These are phyloP conservation scores for Russula sp. DNA, from an alignment of 768 basidiomycete genomes.

Conservation along the genomic window DNA sequence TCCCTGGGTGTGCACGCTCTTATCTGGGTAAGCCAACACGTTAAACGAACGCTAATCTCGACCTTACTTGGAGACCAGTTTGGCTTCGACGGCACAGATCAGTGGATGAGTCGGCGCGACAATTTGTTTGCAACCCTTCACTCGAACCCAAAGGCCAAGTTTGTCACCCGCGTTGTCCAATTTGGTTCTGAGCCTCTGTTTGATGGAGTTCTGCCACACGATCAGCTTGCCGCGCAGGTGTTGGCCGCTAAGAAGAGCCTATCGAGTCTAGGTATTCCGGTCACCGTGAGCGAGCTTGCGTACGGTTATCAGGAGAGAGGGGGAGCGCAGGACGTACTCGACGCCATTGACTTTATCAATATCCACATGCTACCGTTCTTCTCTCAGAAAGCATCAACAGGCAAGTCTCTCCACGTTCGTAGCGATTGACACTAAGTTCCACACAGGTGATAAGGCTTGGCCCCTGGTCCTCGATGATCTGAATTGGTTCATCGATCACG, in stretches of 20 bases:
- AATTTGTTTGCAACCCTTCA: slow-evolving; percentile 25
- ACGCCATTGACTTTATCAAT: slow-evolving; percentile 56
- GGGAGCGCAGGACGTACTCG: slow-evolving; percentile 47
- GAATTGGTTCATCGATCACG: slow-evolving; percentile 60
- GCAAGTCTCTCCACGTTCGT: slow-evolving; percentile 28
- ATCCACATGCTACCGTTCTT: slow-evolving; percentile 71
- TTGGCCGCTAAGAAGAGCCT: slow-evolving; percentile 41
- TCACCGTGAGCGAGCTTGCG: slow-evolving; percentile 45
- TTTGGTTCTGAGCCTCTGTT: slow-evolving; percentile 69
- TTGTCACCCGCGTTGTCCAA: slow-evolving; percentile 57
- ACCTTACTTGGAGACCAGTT: slow-evolving; percentile 21
- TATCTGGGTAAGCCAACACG: slow-evolving; percentile 50
- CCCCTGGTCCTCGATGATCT: slow-evolving; percentile 51
- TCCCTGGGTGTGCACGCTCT: slow-evolving; percentile 67
- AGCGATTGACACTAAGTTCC: background rate
- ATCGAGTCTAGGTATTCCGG: slow-evolving; percentile 48
- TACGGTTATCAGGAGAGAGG: slow-evolving; percentile 41
- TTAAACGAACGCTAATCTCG: background rate
- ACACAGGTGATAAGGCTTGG: slow-evolving; percentile 51
- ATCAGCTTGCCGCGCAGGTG: slow-evolving; percentile 46
- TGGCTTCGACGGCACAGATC: slow-evolving; percentile 26
- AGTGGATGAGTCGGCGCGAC: slow-evolving; percentile 27
- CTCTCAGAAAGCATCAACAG: slow-evolving; percentile 45
- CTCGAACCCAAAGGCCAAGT: slow-evolving; percentile 39
- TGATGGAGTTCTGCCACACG: slow-evolving; percentile 46